phyloP scores from a whole-genome alignment of 2,329 filamentous ascomycete genomes.

The Lasiodiplodia sp. region DNA sequence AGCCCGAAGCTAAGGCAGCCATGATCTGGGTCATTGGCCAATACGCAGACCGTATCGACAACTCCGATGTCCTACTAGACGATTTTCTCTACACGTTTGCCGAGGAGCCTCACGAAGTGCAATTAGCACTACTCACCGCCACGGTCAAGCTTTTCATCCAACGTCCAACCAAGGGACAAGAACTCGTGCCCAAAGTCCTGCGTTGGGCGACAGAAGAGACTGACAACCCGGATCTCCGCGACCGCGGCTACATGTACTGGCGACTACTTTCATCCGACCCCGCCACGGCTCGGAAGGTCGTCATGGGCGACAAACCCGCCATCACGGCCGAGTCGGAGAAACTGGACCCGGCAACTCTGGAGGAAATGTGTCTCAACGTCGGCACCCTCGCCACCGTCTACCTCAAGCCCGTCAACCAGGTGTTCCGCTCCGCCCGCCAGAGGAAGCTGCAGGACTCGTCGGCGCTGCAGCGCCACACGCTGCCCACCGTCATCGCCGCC shows the following conservation, averaged over 20 bases:
- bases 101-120: slow-evolving; percentile 94
- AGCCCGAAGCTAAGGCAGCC: slow-evolving; percentile 96
- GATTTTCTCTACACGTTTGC: slow-evolving; percentile 94
- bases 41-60: slow-evolving; percentile 96
- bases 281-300: slow-evolving; percentile 80
- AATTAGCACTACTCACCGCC: slow-evolving; percentile 90
- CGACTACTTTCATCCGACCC: slow-evolving; percentile 92
- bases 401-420: slow-evolving; percentile 95
- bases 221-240: slow-evolving; percentile 96
- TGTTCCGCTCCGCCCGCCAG: slow-evolving; percentile 88
- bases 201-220: slow-evolving; percentile 99
- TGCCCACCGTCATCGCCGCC: slow-evolving; percentile 64
- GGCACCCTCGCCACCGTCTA: slow-evolving; percentile 97
- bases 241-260: slow-evolving; percentile 99
- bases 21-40: slow-evolving; percentile 99
- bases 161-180: slow-evolving; percentile 90
- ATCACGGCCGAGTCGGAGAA: slow-evolving; percentile 97
- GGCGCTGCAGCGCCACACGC: slow-evolving; percentile 77
- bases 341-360: slow-evolving; percentile 85
- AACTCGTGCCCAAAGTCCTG: slow-evolving; percentile 90
- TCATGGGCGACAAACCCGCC: slow-evolving; percentile 97
- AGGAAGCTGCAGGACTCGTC: slow-evolving; percentile 82
- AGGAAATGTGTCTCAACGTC: slow-evolving; percentile 97
- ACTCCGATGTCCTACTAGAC: slow-evolving; percentile 90
- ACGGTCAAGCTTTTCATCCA: slow-evolving; percentile 99